phyloP scores from a whole-genome alignment of 371 early-diverging fungal species.

The Mucor circinelloides region DNA sequence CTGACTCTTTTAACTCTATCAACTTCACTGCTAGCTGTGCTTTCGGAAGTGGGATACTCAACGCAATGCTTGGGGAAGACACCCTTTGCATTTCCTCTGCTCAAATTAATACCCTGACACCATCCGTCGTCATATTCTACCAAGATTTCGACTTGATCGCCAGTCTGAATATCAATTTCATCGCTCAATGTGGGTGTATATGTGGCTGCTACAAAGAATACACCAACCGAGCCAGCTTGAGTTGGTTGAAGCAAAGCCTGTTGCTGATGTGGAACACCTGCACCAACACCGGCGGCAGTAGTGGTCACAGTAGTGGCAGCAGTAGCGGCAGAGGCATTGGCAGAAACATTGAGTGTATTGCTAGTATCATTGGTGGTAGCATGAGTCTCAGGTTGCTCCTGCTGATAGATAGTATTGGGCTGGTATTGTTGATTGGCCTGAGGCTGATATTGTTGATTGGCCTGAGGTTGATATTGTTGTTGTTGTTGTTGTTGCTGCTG shows the following conservation, averaged over 20 bases:
- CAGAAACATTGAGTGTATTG: constrained; percentile 9
- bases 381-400: not conserved
- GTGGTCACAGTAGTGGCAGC: constrained; percentile 2
- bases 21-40: not conserved
- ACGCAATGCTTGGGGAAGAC: constrained; percentile 71
- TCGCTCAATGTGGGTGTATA: constrained; percentile 70
- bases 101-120: not conserved
- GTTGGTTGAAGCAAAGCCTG: constrained; percentile 14
- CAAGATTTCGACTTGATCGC: constrained; percentile 65
- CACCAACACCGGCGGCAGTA: constrained; percentile 18
- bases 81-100: constrained; percentile 42
- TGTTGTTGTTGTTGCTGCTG: not conserved
- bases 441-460: constrained; percentile 3
- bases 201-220: constrained; percentile 53
- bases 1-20: constrained; percentile 45
- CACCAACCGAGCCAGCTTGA: constrained; percentile 50
- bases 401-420: not conserved
- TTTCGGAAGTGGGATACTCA: constrained; percentile 25
- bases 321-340: constrained; percentile 11
- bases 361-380: not conserved
- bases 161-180: constrained; percentile 66
- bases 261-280: not conserved
- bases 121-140: constrained; percentile 47
- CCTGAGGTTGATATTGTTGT: constrained; percentile 7
- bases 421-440: constrained; percentile 10